Evolutionary conservation across 345 rosid genomes (phyloP).

Genomic region (Brassica juncea): DNA sequence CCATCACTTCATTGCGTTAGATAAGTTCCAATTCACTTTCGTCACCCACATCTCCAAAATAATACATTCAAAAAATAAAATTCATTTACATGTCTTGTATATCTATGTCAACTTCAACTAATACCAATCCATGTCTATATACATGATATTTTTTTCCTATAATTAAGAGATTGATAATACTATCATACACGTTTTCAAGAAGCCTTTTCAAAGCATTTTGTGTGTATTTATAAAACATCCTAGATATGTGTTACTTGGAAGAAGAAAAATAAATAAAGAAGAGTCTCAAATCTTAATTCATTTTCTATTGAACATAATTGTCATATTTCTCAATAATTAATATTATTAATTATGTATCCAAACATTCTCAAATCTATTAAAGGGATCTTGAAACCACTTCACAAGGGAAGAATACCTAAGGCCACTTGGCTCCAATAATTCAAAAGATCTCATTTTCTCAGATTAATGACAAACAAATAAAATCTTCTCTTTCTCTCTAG

Average conservation of each 20-base stretch:
- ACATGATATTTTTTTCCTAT: background rate
- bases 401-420: constrained; percentile 28
- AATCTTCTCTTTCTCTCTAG: background rate
- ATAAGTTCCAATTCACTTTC: constrained; percentile 40
- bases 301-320: background rate
- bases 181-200: background rate
- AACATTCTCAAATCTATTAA: constrained; percentile 19
- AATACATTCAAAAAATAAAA: background rate
- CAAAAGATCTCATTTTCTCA: constrained; percentile 22
- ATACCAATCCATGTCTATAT: background rate
- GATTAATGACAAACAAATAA: background rate
- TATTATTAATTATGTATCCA: constrained; percentile 4
- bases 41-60: constrained; percentile 14
- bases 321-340: background rate
- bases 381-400: constrained; percentile 15
- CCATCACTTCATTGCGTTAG: constrained; percentile 34
- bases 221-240: background rate
- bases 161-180: background rate
- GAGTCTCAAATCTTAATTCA: background rate
- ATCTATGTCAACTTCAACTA: constrained; percentile 15
- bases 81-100: constrained; percentile 1
- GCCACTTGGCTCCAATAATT: constrained; percentile 35
- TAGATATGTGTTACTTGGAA: background rate
- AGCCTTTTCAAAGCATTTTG: background rate
- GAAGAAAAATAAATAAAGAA: background rate